Evolutionary conservation across 176 grass and related monocot genomes (phyloP).

Genomic region (Otatea glauca): DNA sequence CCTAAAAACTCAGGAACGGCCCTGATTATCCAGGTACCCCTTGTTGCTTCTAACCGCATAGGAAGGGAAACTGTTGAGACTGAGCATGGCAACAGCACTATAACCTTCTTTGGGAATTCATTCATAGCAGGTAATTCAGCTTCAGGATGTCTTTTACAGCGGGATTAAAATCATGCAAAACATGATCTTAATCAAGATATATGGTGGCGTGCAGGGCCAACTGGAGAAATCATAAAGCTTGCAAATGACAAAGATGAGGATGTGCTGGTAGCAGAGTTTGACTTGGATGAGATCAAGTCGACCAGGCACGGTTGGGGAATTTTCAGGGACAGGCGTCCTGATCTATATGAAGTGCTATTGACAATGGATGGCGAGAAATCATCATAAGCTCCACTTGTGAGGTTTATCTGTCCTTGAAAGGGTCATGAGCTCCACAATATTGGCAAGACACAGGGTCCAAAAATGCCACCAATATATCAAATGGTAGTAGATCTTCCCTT

Average conservation of each 20-base stretch:
- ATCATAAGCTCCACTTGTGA: constrained; percentile 2
- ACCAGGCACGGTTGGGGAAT: constrained; percentile 82
- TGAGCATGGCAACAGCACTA: constrained; percentile 84
- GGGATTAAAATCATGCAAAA: background rate
- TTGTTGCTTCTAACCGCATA: constrained; percentile 87
- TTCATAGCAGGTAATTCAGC: constrained; percentile 73
- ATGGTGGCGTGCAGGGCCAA: constrained; percentile 55
- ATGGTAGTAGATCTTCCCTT: constrained; percentile 16
- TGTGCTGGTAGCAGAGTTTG: constrained; percentile 73
- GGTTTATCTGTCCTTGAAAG: background rate
- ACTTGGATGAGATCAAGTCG: constrained; percentile 78
- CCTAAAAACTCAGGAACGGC: too few species aligned
- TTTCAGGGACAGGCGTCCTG: constrained; percentile 85
- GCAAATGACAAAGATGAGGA: constrained; percentile 88
- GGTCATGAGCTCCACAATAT: constrained; percentile 8
- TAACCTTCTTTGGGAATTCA: constrained; percentile 84
- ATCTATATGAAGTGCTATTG: constrained; percentile 80
- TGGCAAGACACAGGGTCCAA: constrained; percentile 26
- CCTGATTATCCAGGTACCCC: constrained; percentile 78
- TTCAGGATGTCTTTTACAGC: constrained; percentile 8
- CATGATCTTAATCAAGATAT: constrained; percentile 9
- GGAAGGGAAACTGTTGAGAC: constrained; percentile 85
- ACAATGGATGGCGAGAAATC: constrained; percentile 70
- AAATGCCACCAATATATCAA: constrained; percentile 1
- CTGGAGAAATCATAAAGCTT: constrained; percentile 81